Percentiles rank a stretch among this genome's conserved stretches.
Conservation (phyloP, 495 filamentous ascomycete genomes). For the Tuber aestivum region DNA sequence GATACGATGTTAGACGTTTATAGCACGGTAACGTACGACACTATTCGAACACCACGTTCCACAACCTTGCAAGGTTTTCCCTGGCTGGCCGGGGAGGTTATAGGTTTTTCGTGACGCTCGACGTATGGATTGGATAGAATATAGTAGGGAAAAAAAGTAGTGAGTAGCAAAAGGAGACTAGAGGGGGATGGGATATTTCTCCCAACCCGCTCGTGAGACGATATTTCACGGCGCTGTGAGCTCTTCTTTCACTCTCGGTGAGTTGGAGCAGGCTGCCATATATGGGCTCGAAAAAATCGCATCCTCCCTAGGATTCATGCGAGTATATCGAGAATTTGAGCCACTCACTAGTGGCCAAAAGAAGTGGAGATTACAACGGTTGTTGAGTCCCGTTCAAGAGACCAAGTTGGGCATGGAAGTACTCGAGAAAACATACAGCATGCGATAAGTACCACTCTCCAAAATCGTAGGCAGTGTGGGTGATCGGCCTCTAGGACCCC, state of each 20-base stretch:
- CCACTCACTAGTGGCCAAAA: too few species aligned
- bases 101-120: not conserved
- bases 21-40: not conserved
- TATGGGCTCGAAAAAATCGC: too few species aligned
- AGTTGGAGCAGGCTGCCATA: not conserved
- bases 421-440: too few species aligned
- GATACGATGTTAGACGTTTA: not conserved
- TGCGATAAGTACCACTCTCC: too few species aligned
- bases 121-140: not conserved
- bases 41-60: not conserved
- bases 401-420: too few species aligned
- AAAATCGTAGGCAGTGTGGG: too few species aligned
- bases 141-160: not conserved
- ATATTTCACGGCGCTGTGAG: accelerated
- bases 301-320: too few species aligned
- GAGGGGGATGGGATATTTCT: not conserved
- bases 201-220: not conserved
- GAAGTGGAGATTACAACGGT: too few species aligned
- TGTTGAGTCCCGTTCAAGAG: too few species aligned
- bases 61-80: not conserved
- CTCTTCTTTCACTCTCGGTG: not conserved
- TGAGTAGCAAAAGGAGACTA: not conserved
- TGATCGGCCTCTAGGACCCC: too few species aligned
- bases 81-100: not conserved
- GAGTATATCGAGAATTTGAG: too few species aligned